Evolutionary conservation across 371 early-diverging fungal genomes (phyloP).

Genomic region (Rhizomucor pusillus): DNA sequence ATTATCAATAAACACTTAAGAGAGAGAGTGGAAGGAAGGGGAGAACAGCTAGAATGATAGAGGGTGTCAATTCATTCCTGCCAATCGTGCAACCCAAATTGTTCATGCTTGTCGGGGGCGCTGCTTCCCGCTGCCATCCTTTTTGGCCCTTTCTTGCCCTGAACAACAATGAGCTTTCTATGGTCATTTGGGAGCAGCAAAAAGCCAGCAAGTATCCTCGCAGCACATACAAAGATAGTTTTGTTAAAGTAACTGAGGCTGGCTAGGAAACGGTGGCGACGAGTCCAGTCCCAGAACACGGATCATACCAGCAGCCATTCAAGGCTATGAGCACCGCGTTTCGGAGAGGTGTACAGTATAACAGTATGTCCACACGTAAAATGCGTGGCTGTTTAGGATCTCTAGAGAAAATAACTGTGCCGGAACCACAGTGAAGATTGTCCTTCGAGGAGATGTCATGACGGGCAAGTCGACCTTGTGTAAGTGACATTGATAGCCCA

Average conservation of each 20-base stretch:
- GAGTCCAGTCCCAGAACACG: conserved; percentile 4
- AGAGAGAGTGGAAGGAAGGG: too few species aligned
- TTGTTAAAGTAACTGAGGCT: neutral
- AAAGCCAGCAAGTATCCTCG: conserved; percentile 13
- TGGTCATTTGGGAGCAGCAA: conserved; percentile 42
- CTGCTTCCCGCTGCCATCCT: neutral
- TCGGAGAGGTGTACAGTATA: conserved; percentile 55
- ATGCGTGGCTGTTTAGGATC: neutral
- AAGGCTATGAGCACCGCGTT: conserved; percentile 48
- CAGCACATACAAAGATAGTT: neutral
- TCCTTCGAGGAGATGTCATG: conserved; percentile 65
- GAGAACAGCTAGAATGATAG: too few species aligned
- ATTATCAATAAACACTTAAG: too few species aligned
- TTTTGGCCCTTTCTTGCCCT: conserved; percentile 3
- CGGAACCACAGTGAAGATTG: conserved; percentile 54
- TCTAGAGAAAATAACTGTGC: neutral
- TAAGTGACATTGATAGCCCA: conserved; percentile 29
- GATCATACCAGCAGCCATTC: conserved; percentile 23
- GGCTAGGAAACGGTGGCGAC: neutral
- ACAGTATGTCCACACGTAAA: conserved; percentile 28
- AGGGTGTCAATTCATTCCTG: neutral
- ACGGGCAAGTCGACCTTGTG: conserved; percentile 65
- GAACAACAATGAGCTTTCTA: conserved; percentile 30
- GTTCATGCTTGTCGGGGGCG: too few species aligned
- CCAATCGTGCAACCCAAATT: neutral